A percentile compares a stretch with the other conserved stretches of the same genome.
phyloP scores from a whole-genome alignment of 257 asterid species.

The Mentha longifolia region DNA sequence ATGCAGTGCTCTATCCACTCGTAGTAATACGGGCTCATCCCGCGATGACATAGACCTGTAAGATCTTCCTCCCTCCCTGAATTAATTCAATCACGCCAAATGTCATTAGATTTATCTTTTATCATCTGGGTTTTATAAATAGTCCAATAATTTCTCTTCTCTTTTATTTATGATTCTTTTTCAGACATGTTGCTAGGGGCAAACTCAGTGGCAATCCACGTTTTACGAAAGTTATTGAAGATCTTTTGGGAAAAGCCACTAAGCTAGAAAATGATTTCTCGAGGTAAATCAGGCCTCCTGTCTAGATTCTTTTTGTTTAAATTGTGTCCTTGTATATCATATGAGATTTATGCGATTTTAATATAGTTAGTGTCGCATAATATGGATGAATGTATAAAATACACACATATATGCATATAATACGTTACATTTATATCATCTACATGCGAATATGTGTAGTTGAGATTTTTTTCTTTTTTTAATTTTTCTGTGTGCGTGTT shows the following conservation, averaged over 20 bases:
- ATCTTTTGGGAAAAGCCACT: conserved; percentile 56
- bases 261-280: conserved; percentile 66
- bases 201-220: conserved; percentile 42
- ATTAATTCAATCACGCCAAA: conserved; percentile 4
- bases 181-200: conserved; percentile 21
- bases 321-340: background rate
- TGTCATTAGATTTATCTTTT: background rate
- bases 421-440: no score
- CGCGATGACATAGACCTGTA: conserved; percentile 49
- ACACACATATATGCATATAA: no score
- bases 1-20: conserved; percentile 54
- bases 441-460: no score
- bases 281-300: conserved; percentile 52
- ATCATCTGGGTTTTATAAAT: background rate
- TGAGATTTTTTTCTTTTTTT: no score
- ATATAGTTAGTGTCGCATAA: background rate
- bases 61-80: conserved; percentile 28
- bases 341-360: conserved; percentile 4
- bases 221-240: conserved; percentile 46
- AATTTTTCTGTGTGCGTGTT: no score
- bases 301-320: background rate
- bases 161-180: conserved; percentile 8
- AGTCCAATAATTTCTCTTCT: background rate
- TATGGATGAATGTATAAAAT: background rate
- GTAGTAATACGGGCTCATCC: conserved; percentile 38